Percentiles rank a stretch among this genome's conserved stretches.
Evolutionary conservation across 495 filamentous ascomycete genomes (phyloP).

Genomic region (Hyphodiscus hymeniophilus): DNA sequence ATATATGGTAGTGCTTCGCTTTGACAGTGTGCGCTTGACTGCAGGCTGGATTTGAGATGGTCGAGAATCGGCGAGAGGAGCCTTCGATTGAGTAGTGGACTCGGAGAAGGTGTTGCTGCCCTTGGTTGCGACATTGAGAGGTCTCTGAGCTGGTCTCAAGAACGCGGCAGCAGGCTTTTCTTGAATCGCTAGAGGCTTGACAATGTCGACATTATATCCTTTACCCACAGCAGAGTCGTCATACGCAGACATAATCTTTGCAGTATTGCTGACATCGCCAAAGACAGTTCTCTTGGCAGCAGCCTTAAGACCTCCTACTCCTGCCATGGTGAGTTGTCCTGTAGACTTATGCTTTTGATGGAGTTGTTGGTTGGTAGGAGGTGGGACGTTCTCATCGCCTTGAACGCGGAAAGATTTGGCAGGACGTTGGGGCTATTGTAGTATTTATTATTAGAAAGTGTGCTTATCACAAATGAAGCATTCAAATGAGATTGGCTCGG

Average conservation of each 20-base stretch:
- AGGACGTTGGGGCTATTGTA: constrained; percentile 67
- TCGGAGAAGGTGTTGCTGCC: constrained; percentile 27
- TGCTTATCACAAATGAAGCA: neutral
- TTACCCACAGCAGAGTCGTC: constrained; percentile 50
- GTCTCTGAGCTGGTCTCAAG: constrained; percentile 58
- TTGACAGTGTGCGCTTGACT: constrained; percentile 43
- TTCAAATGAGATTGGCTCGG: too few species aligned
- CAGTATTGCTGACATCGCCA: constrained; percentile 71
- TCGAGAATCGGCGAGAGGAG: neutral
- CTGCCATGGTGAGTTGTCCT: constrained; percentile 49
- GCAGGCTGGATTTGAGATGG: neutral
- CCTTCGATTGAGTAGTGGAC: neutral
- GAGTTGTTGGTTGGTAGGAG: constrained; percentile 49
- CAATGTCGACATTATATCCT: constrained; percentile 19
- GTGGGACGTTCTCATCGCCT: constrained; percentile 65
- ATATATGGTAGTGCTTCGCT: constrained; percentile 58
- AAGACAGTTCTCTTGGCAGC: constrained; percentile 68
- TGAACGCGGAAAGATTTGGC: constrained; percentile 49
- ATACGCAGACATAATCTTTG: constrained; percentile 35
- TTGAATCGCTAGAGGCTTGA: constrained; percentile 18
- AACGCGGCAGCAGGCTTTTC: constrained; percentile 37
- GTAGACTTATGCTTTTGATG: constrained; percentile 81
- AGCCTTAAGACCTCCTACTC: constrained; percentile 52
- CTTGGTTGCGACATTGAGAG: constrained; percentile 38
- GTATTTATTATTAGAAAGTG: neutral